Evolutionary conservation across 352 stramenopile genomes (phyloP).

Genomic region (Elongisporangium undulatum): DNA sequence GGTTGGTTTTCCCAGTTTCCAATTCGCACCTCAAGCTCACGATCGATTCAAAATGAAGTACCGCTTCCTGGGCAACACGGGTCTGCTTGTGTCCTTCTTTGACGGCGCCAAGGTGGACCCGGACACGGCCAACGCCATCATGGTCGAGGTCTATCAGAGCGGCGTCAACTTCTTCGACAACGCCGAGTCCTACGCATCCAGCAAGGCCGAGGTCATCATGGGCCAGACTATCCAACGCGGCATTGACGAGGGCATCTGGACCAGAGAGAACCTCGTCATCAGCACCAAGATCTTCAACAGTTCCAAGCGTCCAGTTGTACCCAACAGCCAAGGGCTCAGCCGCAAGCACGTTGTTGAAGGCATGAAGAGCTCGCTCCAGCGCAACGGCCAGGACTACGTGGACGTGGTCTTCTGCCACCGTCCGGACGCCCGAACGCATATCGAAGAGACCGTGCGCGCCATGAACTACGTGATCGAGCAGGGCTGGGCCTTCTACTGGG

Average conservation of each 20-base stretch:
- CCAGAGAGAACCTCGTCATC: conserved; percentile 42
- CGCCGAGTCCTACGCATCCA: conserved; percentile 8
- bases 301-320: conserved; percentile 4
- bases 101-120: conserved; percentile 4
- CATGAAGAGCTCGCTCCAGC: conserved; percentile 29
- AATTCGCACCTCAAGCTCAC: no score
- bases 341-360: conserved; percentile 41
- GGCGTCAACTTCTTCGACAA: conserved; percentile 49
- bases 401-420: conserved; percentile 57
- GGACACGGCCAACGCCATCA: conserved; percentile 10
- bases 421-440: conserved; percentile 36
- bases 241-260: conserved; percentile 20
- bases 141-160: conserved; percentile 9
- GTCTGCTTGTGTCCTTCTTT: conserved; percentile 13
- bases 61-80: conserved; percentile 13
- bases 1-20: no score
- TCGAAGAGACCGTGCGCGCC: conserved; percentile 53
- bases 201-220: conserved; percentile 15
- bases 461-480: conserved; percentile 55
- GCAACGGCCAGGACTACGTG: conserved; percentile 35
- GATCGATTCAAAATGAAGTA: no score
- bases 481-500: conserved; percentile 60
- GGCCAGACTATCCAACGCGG: conserved; percentile 34
- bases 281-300: conserved; percentile 48
- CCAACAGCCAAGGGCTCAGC: conserved; percentile 20